These are phyloP conservation scores for Diaporthe destruens DNA, from an alignment of 2,329 filamentous ascomycete species.

Conservation along the genomic window DNA sequence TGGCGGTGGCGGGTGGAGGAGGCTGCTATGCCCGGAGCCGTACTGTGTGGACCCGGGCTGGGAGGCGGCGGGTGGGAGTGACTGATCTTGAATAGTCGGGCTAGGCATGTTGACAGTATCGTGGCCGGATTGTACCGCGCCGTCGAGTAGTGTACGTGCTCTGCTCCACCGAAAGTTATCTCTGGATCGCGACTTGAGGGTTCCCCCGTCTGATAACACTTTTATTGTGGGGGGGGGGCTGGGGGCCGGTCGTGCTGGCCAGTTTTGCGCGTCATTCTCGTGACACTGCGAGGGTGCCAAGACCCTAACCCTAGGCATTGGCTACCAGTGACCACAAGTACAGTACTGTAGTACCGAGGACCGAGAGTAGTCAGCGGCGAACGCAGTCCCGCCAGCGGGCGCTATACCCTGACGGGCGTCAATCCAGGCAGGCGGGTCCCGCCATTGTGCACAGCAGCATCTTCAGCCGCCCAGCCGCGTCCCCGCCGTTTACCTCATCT, in stretches of 20 bases:
- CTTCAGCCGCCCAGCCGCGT: not conserved
- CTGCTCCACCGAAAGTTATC: not conserved
- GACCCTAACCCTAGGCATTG: not conserved
- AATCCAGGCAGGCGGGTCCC: constrained; percentile 28
- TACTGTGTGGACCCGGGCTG: constrained; percentile 40
- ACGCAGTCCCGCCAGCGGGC: not conserved
- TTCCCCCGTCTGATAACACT: not conserved
- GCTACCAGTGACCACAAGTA: too few relatives aligned
- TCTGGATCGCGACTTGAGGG: constrained; percentile 16
- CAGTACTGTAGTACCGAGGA: too few relatives aligned
- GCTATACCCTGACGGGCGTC: constrained; percentile 18
- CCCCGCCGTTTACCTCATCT: constrained; percentile 31
- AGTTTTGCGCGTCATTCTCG: constrained; percentile 21
- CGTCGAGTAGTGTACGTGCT: not conserved
- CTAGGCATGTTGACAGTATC: constrained; percentile 47
- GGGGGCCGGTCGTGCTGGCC: not conserved
- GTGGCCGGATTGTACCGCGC: constrained; percentile 15
- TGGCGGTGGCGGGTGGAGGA: constrained; percentile 62
- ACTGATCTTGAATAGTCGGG: constrained; percentile 46
- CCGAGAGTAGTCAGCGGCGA: too few relatives aligned
- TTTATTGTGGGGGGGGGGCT: not conserved
- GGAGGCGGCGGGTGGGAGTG: not conserved
- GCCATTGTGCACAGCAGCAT: not conserved
- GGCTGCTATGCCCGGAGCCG: constrained; percentile 29
- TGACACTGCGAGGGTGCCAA: not conserved